These are phyloP conservation scores for Psilocybe sp. DNA, from an alignment of 768 basidiomycete genomes.

Conservation along the genomic window DNA sequence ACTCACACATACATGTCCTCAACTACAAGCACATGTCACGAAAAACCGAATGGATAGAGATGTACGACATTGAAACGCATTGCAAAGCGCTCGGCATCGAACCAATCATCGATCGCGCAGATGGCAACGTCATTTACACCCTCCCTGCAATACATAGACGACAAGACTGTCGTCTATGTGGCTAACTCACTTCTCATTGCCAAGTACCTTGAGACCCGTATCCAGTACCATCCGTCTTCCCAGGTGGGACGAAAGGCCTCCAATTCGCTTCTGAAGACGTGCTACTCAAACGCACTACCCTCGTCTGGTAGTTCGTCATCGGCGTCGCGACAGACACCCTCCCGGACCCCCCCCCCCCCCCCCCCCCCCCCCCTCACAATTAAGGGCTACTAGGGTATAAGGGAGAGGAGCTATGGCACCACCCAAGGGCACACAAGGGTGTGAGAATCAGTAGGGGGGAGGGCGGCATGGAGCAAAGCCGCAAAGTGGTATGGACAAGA, in stretches of 20 bases:
- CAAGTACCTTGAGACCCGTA: slow-evolving; percentile 47
- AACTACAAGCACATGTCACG: slow-evolving; percentile 31
- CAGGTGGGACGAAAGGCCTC: slow-evolving; percentile 9
- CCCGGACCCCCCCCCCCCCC: too few species aligned
- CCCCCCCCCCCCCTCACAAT: too few species aligned
- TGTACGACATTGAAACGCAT: slow-evolving; percentile 37
- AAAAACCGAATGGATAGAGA: slow-evolving; percentile 46
- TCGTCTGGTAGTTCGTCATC: too few species aligned
- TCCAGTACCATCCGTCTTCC: slow-evolving; percentile 39
- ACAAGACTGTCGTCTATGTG: slow-evolving; percentile 30
- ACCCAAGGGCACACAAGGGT: too few species aligned
- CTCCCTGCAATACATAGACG: slow-evolving; percentile 49
- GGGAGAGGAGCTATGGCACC: too few species aligned
- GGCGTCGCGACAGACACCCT: too few species aligned
- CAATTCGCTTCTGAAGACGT: slow-evolving; percentile 6
- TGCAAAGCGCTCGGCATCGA: slow-evolving; percentile 31
- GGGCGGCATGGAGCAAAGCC: too few species aligned
- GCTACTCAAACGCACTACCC: not conserved
- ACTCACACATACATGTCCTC: slow-evolving; percentile 19
- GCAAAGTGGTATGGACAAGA: too few species aligned
- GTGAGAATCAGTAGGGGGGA: too few species aligned
- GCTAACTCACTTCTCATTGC: slow-evolving; percentile 43
- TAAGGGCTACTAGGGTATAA: too few species aligned
- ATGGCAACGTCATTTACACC: slow-evolving; percentile 34
- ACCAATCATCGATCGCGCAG: slow-evolving; percentile 24